Evolutionary conservation across 106 monocot genomes (phyloP), one percentile per base, ranked within the genome.

Genomic region (Xerophyta viscosa): DNA sequence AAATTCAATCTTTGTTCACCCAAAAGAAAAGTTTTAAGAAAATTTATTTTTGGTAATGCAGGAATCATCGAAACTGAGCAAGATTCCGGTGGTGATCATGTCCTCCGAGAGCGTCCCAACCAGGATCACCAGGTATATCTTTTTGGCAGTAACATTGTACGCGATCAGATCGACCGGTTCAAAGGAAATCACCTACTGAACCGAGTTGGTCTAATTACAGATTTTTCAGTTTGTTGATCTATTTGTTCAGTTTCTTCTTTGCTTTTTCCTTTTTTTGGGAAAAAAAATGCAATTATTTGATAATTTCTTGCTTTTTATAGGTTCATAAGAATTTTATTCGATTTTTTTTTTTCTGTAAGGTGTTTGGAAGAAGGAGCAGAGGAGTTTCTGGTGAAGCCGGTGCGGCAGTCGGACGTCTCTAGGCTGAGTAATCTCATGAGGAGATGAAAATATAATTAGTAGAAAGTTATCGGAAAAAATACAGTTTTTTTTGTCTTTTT

Each of bases 41-140:
- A 26, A 19, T n/a, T 18, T 41, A 3, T 48, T 27, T 48, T 3
- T 21, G 43, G 46, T 42, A 15, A 48, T 47, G 20, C 57, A 91
- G 90, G 77, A 72, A 27, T 91, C 84, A 2, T 71, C 84, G 4
- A 54, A 60, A 41, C 54, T 85, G 54, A 65, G n/a, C 48, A 55
- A 81, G 46, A 91, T 91, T 19, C 90, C 90, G 0, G 90, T 91
- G 18, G 90, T 81, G 43, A 81, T 91, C 41, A 71, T 91, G 61
- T 91, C 90, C 2, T 91, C 84, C 0, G 90, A 91, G 65, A 81
- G 81, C 56, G 68, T 81, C 6, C 77, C 81, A 11, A 75, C 60
- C 3, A 67, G 81, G 46, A 85, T 85, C 58, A 68, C 30, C 52
- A 81, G 66, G 86, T 83, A 28, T 22, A n/a, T n/a, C n/a, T n/a